Percentiles rank a stretch among this genome's conserved stretches.
Evolutionary conservation across 2,329 filamentous ascomycete species (phyloP).

Genomic region (Coniochaeta sp.): DNA sequence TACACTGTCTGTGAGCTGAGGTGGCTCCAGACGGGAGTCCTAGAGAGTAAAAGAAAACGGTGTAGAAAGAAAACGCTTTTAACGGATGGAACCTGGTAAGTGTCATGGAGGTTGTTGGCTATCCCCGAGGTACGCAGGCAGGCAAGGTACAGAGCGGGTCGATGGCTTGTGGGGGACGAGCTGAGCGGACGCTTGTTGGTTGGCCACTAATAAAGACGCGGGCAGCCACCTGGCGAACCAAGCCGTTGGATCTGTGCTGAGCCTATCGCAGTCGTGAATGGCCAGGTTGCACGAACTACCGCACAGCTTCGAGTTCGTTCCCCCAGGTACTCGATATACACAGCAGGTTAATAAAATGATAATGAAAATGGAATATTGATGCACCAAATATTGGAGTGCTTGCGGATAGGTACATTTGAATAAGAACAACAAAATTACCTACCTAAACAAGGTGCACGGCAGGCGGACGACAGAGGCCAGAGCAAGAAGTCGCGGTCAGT

Average conservation of each 20-base stretch:
- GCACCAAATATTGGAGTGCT: no score
- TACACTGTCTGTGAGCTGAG: background rate
- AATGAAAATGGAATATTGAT: no score
- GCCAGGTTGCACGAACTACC: background rate
- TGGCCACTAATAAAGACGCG: background rate
- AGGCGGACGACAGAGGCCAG: background rate
- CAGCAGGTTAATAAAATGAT: no score
- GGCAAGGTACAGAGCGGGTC: no score
- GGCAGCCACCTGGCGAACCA: background rate
- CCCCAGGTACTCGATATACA: background rate
- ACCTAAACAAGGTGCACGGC: background rate
- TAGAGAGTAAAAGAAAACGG: background rate
- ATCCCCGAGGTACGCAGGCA: no score
- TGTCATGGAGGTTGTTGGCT: no score
- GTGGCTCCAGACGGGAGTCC: background rate
- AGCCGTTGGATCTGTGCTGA: background rate
- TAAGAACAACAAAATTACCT: background rate
- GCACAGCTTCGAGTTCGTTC: background rate
- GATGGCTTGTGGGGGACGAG: background rate
- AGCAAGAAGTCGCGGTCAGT: background rate
- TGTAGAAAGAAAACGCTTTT: background rate
- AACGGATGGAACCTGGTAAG: no score
- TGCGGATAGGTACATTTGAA: no score
- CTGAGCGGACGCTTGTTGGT: background rate
- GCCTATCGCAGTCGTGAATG: no score